phyloP scores from a whole-genome alignment of 2,329 filamentous ascomycete genomes.

The Zymoseptoria brevis region DNA sequence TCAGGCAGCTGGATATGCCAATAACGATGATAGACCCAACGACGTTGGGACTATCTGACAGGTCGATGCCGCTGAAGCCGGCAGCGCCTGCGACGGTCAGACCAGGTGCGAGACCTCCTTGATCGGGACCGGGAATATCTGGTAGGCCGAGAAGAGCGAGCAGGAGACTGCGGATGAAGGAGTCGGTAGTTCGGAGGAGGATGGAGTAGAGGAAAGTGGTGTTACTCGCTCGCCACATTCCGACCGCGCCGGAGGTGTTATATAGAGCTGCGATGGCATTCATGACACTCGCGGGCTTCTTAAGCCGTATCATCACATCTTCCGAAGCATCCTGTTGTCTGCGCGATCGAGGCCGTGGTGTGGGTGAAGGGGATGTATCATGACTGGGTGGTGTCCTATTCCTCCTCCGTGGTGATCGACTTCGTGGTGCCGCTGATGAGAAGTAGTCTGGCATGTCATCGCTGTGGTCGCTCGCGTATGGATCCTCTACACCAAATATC shows the following conservation, averaged over 20 bases:
- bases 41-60: conserved; percentile 73
- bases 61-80: conserved; percentile 56
- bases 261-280: conserved; percentile 84
- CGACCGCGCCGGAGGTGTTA: conserved; percentile 81
- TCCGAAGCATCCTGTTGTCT: conserved; percentile 16
- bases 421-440: conserved; percentile 56
- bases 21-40: conserved; percentile 70
- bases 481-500: conserved; percentile 14
- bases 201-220: conserved; percentile 86
- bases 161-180: conserved; percentile 85
- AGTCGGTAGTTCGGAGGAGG: conserved; percentile 77
- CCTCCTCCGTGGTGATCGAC: conserved; percentile 38
- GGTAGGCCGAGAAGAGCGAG: conserved; percentile 85
- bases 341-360: conserved; percentile 22
- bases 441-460: conserved; percentile 72
- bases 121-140: conserved; percentile 71
- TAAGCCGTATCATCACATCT: conserved; percentile 58
- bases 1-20: conserved; percentile 56
- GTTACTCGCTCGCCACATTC: conserved; percentile 91
- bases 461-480: conserved; percentile 12
- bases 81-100: conserved; percentile 40
- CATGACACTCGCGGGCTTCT: conserved; percentile 69
- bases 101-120: conserved; percentile 50
- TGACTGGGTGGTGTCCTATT: conserved; percentile 22
- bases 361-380: conserved; percentile 21